These are phyloP conservation scores for Kluyveromyces dobzhanskii DNA, from an alignment of 805 yeast species.

Conservation along the genomic window DNA sequence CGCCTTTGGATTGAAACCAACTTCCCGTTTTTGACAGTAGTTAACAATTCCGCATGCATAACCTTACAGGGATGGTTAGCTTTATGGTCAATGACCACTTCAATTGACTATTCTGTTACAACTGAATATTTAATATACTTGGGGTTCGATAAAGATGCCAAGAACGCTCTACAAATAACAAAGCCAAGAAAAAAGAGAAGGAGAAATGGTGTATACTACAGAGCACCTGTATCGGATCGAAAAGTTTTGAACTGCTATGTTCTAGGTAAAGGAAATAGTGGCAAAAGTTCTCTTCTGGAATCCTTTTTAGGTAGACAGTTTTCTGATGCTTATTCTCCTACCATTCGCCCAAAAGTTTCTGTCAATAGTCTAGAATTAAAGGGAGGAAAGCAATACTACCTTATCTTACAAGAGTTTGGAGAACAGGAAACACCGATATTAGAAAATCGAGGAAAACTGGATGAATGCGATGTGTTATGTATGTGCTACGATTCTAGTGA, in stretches of 20 bases:
- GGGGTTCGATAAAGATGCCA: constrained; percentile 61
- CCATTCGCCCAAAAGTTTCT: constrained; percentile 70
- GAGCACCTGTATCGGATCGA: constrained; percentile 68
- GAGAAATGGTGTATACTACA: constrained; percentile 54
- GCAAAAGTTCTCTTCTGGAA: constrained; percentile 78
- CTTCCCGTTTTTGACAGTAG: constrained; percentile 82
- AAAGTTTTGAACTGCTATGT: constrained; percentile 88
- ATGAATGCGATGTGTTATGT: constrained; percentile 87
- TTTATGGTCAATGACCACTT: constrained; percentile 97
- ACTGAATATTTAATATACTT: constrained; percentile 82
- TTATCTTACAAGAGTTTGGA: constrained; percentile 85
- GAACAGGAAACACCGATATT: constrained; percentile 76
- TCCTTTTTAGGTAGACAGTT: constrained; percentile 71
- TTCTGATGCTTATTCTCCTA: constrained; percentile 67
- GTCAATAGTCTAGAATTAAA: constrained; percentile 88
- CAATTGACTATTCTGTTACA: constrained; percentile 72
- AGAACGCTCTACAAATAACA: constrained; percentile 65
- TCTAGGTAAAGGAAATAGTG: constrained; percentile 77
- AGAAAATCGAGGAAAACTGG: constrained; percentile 58
- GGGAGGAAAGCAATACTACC: constrained; percentile 93
- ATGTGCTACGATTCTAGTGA: constrained; percentile 89
- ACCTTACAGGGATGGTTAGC: constrained; percentile 98
- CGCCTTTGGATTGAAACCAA: constrained; percentile 73
- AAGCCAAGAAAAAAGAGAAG: constrained; percentile 67
- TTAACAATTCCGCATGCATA: constrained; percentile 82